Base-by-base conservation (phyloP, 2,329 filamentous ascomycete species). In the Penicillium sp. region DNA sequence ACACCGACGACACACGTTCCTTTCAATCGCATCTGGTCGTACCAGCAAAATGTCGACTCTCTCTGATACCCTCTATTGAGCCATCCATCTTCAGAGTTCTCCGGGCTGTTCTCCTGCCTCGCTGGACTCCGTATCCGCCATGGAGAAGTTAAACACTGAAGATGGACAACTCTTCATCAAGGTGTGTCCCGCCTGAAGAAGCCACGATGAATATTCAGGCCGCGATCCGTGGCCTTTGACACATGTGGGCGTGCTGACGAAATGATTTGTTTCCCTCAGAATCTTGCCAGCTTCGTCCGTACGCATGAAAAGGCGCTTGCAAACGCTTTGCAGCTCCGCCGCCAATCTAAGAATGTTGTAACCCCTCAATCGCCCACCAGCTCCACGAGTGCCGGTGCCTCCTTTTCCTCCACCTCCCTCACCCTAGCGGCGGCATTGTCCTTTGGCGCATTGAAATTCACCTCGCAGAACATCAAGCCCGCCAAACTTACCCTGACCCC, bases 251-350 rank as follows among this genome's bases (percentile, higher is more conserved):
- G 16, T 13, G 40, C 22, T 30, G 3, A n/a, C 28, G 16, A 38
- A 38, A 16, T 22, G 25, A 14, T 30, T 57, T 37, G 13, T 37
- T 30, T 56, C 8, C 25, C 30, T 58, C 49, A 97, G 94, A 95
- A 96, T 84, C 85, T 99, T 76, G 93, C 94, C 75, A 89, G 89
- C 80, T 98, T 97, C 80, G 93, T 99, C 79, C 92, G 93, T 65
- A 97, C 93, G 58, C 93, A 99, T 82, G 95, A 99, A 80, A 96
- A 96, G 81, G 94, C 93, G 40, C 86, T 99, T 65, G 95, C 95
- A 75, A 98, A 98, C 81, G 94, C 94, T 71, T 83, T 97, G 65
- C 94, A 97, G 78, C 84, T 96, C 70, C 89, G 89, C 76, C 87
- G 91, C 71, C 85, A 86, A 64, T 81, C 83, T 64, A 89, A 89